Conservation (phyloP, 169 alveolate genomes). For the Toxoplasma gondii region DNA sequence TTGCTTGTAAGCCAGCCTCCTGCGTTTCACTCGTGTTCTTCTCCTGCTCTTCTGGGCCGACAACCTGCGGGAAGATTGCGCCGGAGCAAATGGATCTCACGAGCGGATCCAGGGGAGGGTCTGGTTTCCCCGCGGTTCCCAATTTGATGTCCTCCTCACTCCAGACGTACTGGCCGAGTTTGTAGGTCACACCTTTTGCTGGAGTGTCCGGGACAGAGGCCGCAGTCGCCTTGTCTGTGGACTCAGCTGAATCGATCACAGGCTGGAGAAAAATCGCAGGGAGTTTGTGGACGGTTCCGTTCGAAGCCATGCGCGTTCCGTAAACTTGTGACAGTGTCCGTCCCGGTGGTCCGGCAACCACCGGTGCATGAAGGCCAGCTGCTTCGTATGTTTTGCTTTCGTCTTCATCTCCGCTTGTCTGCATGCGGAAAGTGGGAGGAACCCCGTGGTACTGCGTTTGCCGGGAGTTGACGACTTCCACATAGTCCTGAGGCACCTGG, state of each 20-base stretch:
- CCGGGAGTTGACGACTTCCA: slow-evolving; percentile 48
- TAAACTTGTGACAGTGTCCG: neutral
- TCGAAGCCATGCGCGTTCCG: neutral
- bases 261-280: slow-evolving; percentile 63
- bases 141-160: neutral
- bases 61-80: neutral
- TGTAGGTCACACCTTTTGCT: neutral
- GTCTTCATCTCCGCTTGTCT: neutral
- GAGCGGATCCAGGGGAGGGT: neutral
- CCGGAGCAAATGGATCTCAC: neutral
- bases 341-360: neutral
- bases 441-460: neutral
- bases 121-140: neutral
- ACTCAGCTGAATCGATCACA: neutral
- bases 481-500: slow-evolving; percentile 65
- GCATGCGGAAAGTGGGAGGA: neutral
- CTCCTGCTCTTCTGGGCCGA: neutral
- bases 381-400: neutral
- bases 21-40: neutral
- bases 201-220: neutral
- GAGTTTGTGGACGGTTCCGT: slow-evolving; percentile 2
- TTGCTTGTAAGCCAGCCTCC: neutral
- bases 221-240: neutral
- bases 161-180: neutral
- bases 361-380: neutral